These are phyloP conservation scores for Tephrocybe sp. DNA, from an alignment of 768 basidiomycete species.

Conservation along the genomic window DNA sequence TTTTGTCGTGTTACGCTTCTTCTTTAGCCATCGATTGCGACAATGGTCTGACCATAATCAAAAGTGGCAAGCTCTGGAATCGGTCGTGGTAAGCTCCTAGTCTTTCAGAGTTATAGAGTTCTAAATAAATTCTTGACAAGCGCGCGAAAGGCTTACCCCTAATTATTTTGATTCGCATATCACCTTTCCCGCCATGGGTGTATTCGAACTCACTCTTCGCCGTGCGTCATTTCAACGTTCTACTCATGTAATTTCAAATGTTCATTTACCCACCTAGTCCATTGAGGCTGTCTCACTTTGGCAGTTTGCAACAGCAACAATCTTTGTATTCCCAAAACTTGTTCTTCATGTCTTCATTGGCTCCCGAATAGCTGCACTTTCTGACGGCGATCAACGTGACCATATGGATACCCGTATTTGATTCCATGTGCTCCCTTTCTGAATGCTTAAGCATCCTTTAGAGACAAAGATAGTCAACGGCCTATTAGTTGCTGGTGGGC, in stretches of 20 bases:
- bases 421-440: conserved; percentile 1
- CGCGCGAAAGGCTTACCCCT: conserved; percentile 75
- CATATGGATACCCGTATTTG: conserved; percentile 73
- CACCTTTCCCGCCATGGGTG: conserved; percentile 85
- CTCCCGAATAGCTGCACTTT: conserved; percentile 66
- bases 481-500: conserved; percentile 55
- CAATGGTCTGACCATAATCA: conserved; percentile 60
- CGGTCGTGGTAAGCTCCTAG: conserved; percentile 58
- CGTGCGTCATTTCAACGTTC: conserved; percentile 36
- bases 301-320: conserved; percentile 76
- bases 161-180: conserved; percentile 77
- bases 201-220: conserved; percentile 83
- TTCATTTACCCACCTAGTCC: conserved; percentile 38
- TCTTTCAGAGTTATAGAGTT: neutral
- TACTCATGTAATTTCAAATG: neutral
- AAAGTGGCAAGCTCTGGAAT: conserved; percentile 77
- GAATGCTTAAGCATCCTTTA: conserved; percentile 19
- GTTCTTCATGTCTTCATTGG: conserved; percentile 78
- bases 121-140: conserved; percentile 30
- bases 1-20: conserved; percentile 57
- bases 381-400: conserved; percentile 71
- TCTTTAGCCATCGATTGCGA: conserved; percentile 54
- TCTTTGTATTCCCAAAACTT: conserved; percentile 68
- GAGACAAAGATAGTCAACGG: conserved; percentile 67
- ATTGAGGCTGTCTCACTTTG: conserved; percentile 70